Conservation (phyloP, 2,329 filamentous ascomycete genomes). For the Pyrenochaeta sp. region DNA sequence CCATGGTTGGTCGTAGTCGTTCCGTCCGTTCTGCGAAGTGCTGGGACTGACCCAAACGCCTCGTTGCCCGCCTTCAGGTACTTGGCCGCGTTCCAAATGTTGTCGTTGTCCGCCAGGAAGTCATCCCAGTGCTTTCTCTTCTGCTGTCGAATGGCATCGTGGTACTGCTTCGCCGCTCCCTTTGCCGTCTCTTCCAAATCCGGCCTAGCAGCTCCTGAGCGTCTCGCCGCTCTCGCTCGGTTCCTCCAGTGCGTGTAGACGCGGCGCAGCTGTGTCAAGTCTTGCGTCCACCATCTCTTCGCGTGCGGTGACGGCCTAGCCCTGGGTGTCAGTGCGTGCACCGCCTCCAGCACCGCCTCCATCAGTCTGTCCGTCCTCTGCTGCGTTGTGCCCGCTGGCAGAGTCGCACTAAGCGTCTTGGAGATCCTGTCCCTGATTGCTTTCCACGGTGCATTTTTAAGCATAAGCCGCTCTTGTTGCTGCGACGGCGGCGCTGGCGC, state of each 20-base stretch:
- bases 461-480: slow-evolving; percentile 14
- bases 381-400: slow-evolving; percentile 7
- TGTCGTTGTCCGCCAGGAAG: slow-evolving; percentile 17
- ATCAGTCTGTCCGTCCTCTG: slow-evolving; percentile 9
- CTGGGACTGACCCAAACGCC: slow-evolving; percentile 15
- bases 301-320: slow-evolving; percentile 5
- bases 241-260: slow-evolving; percentile 25
- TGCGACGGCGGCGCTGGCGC: slow-evolving; percentile 4
- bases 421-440: slow-evolving; percentile 12
- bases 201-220: neutral
- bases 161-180: slow-evolving; percentile 17
- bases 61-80: slow-evolving; percentile 10
- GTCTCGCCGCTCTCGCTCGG: slow-evolving; percentile 5
- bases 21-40: slow-evolving; percentile 10
- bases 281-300: slow-evolving; percentile 14
- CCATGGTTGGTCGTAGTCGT: slow-evolving; percentile 7
- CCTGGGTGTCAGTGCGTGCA: slow-evolving; percentile 6
- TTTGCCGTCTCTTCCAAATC: neutral
- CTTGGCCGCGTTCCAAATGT: slow-evolving; percentile 21
- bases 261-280: slow-evolving; percentile 10
- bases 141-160: slow-evolving; percentile 17
- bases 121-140: slow-evolving; percentile 17
- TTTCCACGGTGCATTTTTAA: slow-evolving; percentile 22
- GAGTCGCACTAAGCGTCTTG: neutral
- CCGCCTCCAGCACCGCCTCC: slow-evolving; percentile 7